Percentiles rank a stretch among this genome's conserved stretches.
Conservation (phyloP, 257 asterid species). For the Solanum etuberosum region DNA sequence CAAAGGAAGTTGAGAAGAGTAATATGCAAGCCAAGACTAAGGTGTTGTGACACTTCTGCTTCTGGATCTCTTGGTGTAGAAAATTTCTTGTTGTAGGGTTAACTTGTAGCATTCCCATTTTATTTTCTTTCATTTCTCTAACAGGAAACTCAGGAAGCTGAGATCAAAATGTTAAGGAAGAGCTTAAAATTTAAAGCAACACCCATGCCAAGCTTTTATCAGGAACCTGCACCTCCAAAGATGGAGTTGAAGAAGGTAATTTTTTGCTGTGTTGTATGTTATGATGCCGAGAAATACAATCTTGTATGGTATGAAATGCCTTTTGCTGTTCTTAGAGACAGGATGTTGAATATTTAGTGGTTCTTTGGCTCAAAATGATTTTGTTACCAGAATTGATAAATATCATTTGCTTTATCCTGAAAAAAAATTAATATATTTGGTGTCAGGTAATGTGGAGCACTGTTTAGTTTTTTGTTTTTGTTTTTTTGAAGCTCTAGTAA, state of each 20-base stretch:
- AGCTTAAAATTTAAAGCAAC: slow-evolving; percentile 85
- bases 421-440: background rate
- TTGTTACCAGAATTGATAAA: background rate
- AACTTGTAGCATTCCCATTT: background rate
- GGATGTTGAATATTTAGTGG: background rate
- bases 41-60: slow-evolving; percentile 25
- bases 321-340: background rate
- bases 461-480: background rate
- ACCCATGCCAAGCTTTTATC: slow-evolving; percentile 98
- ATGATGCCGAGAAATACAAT: background rate
- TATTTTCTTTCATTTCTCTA: slow-evolving; percentile 5
- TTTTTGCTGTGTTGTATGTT: background rate
- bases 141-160: slow-evolving; percentile 90
- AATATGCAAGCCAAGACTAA: slow-evolving; percentile 64
- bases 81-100: background rate
- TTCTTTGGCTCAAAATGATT: background rate
- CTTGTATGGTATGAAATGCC: background rate
- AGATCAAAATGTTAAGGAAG: slow-evolving; percentile 73
- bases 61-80: background rate
- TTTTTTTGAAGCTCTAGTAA: background rate
- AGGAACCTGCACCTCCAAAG: slow-evolving; percentile 91
- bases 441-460: background rate
- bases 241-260: slow-evolving; percentile 83
- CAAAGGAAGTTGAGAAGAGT: slow-evolving; percentile 77
- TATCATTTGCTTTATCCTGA: background rate